Conservation (phyloP, 2,329 filamentous ascomycete genomes). For the Neofusicoccum parvum region DNA sequence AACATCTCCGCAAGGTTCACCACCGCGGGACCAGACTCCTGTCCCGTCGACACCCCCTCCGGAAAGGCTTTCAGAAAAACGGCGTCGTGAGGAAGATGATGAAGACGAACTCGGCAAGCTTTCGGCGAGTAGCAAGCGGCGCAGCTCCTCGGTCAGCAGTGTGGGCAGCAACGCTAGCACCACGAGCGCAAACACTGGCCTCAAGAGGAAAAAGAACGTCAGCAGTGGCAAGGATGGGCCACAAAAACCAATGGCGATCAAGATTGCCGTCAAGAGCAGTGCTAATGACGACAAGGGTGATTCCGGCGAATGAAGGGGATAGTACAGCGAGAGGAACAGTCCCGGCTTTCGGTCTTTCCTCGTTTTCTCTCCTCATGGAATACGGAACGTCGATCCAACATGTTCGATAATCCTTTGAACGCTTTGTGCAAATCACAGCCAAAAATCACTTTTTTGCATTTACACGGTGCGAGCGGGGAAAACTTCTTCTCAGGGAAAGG, state of each 20-base stretch:
- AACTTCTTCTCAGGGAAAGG: not conserved
- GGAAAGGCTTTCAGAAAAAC: constrained; percentile 84
- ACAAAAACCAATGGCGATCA: constrained; percentile 42
- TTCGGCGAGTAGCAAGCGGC: constrained; percentile 52
- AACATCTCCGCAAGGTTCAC: constrained; percentile 18
- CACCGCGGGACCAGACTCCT: constrained; percentile 2
- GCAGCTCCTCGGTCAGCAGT: constrained; percentile 43
- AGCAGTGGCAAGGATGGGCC: constrained; percentile 48
- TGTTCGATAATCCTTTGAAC: not conserved
- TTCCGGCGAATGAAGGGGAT: not conserved
- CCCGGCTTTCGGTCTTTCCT: not conserved
- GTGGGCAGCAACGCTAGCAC: constrained; percentile 25
- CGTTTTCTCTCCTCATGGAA: not conserved
- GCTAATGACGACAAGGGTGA: constrained; percentile 16
- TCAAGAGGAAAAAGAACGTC: constrained; percentile 39
- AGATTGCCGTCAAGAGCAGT: constrained; percentile 42
- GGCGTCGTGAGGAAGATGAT: constrained; percentile 88
- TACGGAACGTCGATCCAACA: not conserved
- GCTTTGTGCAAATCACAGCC: not conserved
- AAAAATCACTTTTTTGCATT: constrained; percentile 10
- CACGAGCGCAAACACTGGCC: constrained; percentile 29
- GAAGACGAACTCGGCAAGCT: constrained; percentile 90
- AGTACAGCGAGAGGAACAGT: not conserved
- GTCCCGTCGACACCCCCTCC: constrained; percentile 44
- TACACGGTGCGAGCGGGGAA: constrained; percentile 13